Evolutionary conservation across 163 green algal genomes (phyloP).

Genomic region (Chlorella variabilis): DNA sequence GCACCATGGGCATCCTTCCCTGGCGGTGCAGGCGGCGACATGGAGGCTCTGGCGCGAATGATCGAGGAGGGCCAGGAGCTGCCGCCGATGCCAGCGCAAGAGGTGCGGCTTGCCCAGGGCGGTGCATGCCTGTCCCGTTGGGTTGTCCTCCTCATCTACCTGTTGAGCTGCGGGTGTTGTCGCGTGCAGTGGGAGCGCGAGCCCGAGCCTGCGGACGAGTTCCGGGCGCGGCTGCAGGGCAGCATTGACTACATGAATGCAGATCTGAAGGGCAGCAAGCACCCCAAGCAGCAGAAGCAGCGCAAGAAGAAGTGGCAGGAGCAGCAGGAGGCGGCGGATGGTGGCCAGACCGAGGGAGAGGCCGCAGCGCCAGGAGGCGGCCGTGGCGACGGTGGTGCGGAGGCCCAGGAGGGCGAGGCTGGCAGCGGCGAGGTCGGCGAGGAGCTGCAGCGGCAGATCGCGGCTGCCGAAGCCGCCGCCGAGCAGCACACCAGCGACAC

Average conservation of each 20-base stretch:
- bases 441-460: neutral
- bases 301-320: neutral
- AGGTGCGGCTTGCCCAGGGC: neutral
- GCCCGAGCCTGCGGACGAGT: constrained; percentile 3
- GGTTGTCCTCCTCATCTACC: neutral
- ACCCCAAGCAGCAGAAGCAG: neutral
- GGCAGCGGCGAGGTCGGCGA: too few species aligned
- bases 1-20: neutral
- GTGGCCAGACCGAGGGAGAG: neutral
- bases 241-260: constrained; percentile 13
- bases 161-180: too few species aligned
- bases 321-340: too few species aligned
- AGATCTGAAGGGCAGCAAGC: constrained; percentile 26
- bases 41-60: constrained; percentile 24
- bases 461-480: neutral
- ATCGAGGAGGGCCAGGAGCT: constrained; percentile 27
- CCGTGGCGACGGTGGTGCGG: neutral
- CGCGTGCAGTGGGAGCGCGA: constrained; percentile 1
- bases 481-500: neutral
- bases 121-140: neutral
- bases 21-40: neutral
- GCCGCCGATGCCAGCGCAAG: constrained; percentile 4
- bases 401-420: neutral
- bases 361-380: neutral
- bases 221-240: constrained; percentile 13